These are phyloP conservation scores for Aspergillus latus DNA, from an alignment of 2,329 filamentous ascomycete genomes.

Conservation along the genomic window DNA sequence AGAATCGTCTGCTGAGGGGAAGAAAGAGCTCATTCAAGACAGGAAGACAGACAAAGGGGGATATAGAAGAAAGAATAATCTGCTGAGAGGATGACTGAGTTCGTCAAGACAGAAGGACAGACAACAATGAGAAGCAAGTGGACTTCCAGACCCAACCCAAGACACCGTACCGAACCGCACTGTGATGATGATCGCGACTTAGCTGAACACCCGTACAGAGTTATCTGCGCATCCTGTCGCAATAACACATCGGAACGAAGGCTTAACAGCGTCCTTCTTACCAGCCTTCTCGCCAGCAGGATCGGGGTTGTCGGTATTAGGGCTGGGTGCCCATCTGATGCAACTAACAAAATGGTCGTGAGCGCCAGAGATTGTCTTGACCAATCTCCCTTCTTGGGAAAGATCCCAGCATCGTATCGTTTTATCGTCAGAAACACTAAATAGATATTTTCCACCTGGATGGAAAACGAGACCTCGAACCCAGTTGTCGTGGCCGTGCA, in stretches of 20 bases:
- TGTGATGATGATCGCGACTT: not conserved
- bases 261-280: constrained; percentile 1
- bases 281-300: not conserved
- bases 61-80: not conserved
- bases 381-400: constrained; percentile 82
- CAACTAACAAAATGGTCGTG: constrained; percentile 85
- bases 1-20: not conserved
- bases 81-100: not conserved
- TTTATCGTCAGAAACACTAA: constrained; percentile 87
- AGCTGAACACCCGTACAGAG: constrained; percentile 12
- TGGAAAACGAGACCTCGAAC: constrained; percentile 83
- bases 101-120: not conserved
- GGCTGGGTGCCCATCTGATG: constrained; percentile 75
- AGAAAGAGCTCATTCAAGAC: not conserved
- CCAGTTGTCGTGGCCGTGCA: constrained; percentile 93
- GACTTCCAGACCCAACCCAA: not conserved
- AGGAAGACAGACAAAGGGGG: not conserved
- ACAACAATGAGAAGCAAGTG: not conserved
- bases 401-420: constrained; percentile 93
- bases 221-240: constrained; percentile 13
- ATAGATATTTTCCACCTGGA: constrained; percentile 83
- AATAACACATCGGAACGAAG: constrained; percentile 9
- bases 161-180: constrained; percentile 1
- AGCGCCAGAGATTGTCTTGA: constrained; percentile 73
- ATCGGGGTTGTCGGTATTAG: not conserved